Base-by-base conservation (phyloP, 352 stramenopile species). In the Pythium myriotylum region DNA sequence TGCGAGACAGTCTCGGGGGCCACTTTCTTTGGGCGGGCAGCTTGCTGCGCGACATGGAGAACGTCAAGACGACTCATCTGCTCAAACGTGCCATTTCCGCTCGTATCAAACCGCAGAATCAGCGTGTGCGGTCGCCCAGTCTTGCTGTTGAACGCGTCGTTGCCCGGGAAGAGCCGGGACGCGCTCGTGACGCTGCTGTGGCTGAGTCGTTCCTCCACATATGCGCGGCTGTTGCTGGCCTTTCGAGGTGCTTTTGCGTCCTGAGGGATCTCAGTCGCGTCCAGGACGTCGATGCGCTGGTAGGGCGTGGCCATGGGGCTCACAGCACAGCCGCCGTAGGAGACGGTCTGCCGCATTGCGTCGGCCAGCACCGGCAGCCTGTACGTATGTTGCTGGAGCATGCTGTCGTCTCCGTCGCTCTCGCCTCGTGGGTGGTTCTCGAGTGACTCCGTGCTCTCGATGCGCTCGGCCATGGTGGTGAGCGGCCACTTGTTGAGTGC, bases 1-100 rank as follows among this genome's bases (percentile, higher is more conserved):
- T 42, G 32, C 16, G 53, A 23, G 3, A 35, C 45, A 12, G 26
- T 47, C 24, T 55, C 42, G 2, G 39, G 1, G 1, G 17, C 2
- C 7, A 45, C 13, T 6, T 20, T n/a, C 45, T 67, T 67, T 4
- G 69, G 62, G 42, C 64, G 52, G 0, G 79, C 79, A 0, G 76
- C 79, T 29, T 88, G 69, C 46, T 86, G 79, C 17, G 77, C 75
- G 71, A 88, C 70, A 13, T 67, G 72, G 46, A 91, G 66, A 23
- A 91, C 72, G 35, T 89, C 79, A n/a, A 84, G 20, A 0, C 81
- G 73, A 40, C 73, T 83, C 73, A 91, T 83, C 47, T 88, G 76
- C 40, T 85, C 69, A 40, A 91, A 84, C 41, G 71, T 72, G 3
- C 67, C 80, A 19, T 80, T 80, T 4, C 81, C 81, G 9, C 76